phyloP scores from a whole-genome alignment of 1,139 yeast species.

The Suhomyces ambrosiae region DNA sequence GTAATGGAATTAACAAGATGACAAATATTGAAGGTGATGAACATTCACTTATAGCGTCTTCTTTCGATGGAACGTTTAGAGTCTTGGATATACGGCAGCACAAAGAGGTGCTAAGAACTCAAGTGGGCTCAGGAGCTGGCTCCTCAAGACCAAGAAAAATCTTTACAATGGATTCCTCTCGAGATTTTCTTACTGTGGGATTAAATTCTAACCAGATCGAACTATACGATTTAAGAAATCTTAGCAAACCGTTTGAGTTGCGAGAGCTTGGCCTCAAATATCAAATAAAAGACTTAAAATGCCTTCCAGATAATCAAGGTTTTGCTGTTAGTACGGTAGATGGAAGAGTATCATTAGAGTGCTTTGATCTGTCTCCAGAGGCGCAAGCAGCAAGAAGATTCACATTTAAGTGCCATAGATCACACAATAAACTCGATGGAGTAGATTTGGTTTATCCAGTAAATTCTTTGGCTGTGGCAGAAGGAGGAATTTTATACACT shows the following conservation, averaged over 20 bases:
- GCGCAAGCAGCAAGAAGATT: slow-evolving; percentile 52
- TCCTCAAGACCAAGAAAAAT: slow-evolving; percentile 46
- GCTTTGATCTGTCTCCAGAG: slow-evolving; percentile 54
- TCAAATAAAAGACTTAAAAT: slow-evolving; percentile 63
- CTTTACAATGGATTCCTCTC: slow-evolving; percentile 62
- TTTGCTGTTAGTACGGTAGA: slow-evolving; percentile 83
- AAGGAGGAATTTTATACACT: slow-evolving; percentile 54
- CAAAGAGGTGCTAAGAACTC: slow-evolving; percentile 15
- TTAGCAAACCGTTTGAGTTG: slow-evolving; percentile 46
- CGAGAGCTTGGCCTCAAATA: slow-evolving; percentile 74
- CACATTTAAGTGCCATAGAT: slow-evolving; percentile 85
- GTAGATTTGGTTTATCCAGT: slow-evolving; percentile 76
- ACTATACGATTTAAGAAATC: slow-evolving; percentile 57
- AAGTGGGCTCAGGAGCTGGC: slow-evolving; percentile 3
- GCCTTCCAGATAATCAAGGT: slow-evolving; percentile 63
- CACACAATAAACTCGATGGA: slow-evolving; percentile 39
- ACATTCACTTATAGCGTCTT: slow-evolving; percentile 48
- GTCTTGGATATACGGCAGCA: slow-evolving; percentile 33
- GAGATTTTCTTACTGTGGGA: slow-evolving; percentile 54
- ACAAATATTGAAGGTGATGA: slow-evolving; percentile 26
- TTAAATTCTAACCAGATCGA: slow-evolving; percentile 56
- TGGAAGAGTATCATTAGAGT: slow-evolving; percentile 84
- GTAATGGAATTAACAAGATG: slow-evolving; percentile 35
- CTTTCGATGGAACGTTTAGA: slow-evolving; percentile 56
- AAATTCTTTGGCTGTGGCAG: slow-evolving; percentile 62